phyloP scores from a whole-genome alignment of 2,329 filamentous ascomycete species.

The Plenodomus lindquistii region DNA sequence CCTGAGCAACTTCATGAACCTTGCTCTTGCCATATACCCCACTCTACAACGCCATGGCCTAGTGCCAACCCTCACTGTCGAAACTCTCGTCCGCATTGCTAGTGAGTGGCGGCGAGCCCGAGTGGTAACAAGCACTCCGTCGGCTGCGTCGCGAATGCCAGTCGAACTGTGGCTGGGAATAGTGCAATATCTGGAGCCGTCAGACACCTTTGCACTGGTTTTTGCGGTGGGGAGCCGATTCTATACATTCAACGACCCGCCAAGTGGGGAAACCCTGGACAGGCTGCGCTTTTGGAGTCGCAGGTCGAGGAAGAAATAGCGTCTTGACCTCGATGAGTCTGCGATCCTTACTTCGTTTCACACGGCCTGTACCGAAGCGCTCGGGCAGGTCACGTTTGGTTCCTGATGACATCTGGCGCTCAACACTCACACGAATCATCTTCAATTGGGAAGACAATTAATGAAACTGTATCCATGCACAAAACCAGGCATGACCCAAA shows the following conservation, averaged over 20 bases:
- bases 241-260: slow-evolving; percentile 11
- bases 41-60: slow-evolving; percentile 45
- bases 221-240: slow-evolving; percentile 30
- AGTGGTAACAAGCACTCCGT: neutral
- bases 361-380: slow-evolving; percentile 1
- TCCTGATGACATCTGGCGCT: neutral
- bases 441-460: neutral
- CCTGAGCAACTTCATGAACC: slow-evolving; percentile 48
- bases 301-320: slow-evolving; percentile 7
- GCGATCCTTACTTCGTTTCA: neutral
- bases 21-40: slow-evolving; percentile 53
- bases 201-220: slow-evolving; percentile 46
- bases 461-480: neutral
- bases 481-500: neutral
- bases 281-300: slow-evolving; percentile 22
- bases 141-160: slow-evolving; percentile 32
- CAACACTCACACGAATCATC: neutral
- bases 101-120: slow-evolving; percentile 5
- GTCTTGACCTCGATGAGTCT: neutral
- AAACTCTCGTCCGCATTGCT: slow-evolving; percentile 31
- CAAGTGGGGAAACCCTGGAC: slow-evolving; percentile 13
- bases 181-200: slow-evolving; percentile 41
- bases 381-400: neutral
- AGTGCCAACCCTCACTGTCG: slow-evolving; percentile 30
- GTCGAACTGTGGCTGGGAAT: slow-evolving; percentile 49